Evolutionary conservation across 371 early-diverging fungal genomes (phyloP).

Genomic region (Chytridium lagenaria): DNA sequence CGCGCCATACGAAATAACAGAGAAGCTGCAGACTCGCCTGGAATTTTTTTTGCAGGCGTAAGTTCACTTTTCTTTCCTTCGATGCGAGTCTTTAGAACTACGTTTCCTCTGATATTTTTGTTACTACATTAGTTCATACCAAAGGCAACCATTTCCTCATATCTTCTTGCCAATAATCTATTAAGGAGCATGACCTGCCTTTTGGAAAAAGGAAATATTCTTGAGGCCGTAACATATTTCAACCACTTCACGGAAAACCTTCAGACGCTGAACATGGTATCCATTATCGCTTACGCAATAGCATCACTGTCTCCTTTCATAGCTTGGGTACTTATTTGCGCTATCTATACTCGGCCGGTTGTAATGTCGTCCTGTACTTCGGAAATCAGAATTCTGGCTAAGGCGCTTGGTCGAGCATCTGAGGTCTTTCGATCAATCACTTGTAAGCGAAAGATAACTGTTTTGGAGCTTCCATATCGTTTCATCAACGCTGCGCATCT

Average conservation of each 20-base stretch:
- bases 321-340: neutral
- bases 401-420: neutral
- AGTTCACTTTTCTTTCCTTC: too few species aligned
- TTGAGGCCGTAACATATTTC: neutral
- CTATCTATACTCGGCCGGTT: neutral
- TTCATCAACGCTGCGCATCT: slow-evolving; percentile 15
- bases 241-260: neutral
- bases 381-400: neutral
- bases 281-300: neutral
- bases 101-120: too few species aligned
- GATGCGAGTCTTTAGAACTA: too few species aligned
- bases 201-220: neutral
- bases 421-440: neutral
- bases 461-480: slow-evolving; percentile 8
- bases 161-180: neutral
- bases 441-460: neutral
- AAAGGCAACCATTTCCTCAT: neutral
- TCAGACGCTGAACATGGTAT: neutral
- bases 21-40: neutral
- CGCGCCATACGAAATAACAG: neutral
- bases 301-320: neutral
- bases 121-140: neutral
- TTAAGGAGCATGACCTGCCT: neutral
- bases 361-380: too few species aligned
- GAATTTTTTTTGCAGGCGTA: neutral